Evolutionary conservation across 345 rosid genomes (phyloP), one percentile per base, ranked within the genome.

Genomic region (Gossypium australe): DNA sequence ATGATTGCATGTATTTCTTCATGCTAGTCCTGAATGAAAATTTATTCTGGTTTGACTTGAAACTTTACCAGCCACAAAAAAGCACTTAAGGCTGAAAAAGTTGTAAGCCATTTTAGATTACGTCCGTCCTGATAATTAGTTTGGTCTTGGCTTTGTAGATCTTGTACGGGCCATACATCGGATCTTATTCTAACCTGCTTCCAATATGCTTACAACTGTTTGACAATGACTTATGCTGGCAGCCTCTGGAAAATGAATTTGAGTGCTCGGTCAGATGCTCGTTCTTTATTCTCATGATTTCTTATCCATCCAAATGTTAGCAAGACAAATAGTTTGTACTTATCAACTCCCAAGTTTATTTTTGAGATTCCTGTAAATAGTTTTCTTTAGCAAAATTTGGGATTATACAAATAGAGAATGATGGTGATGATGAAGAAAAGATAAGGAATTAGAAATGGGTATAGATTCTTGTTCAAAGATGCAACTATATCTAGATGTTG

Each of bases 211-310:
- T 71, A 43, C 38, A 20, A 41, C 51, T 34, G 49, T 29, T 29
- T 4, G 66, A 22, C 20, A 45, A 72, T 9, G 43, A 59, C 44
- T 55, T 52, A 11, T 53, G 51, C 73, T 20, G 71, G 47, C 63
- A 18, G 51, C 58, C 74, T 71, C 75, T 22, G 55, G 14, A 59
- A 59, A 58, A 44, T 59, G 67, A 71, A 71, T 13, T 7, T 1
- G 18, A 20, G 29, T 38, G 7, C 44, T 24, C 64, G 7, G 22
- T 59, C 49, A 8, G 44, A 25, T 18, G 76, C 10, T 60, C 43
- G 8, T 60, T 34, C 68, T 60, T 41, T 25, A 24, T 27, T 60
- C 44, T 17, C n/a, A 12, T 4, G 38, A 72, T 43, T 72, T 43
- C 14, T 45, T 47, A 44, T 17, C 55, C 53, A 13, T 44, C 67